phyloP scores from a whole-genome alignment of 306 rosid genomes.

The Amphicarpaea edgeworthii region DNA sequence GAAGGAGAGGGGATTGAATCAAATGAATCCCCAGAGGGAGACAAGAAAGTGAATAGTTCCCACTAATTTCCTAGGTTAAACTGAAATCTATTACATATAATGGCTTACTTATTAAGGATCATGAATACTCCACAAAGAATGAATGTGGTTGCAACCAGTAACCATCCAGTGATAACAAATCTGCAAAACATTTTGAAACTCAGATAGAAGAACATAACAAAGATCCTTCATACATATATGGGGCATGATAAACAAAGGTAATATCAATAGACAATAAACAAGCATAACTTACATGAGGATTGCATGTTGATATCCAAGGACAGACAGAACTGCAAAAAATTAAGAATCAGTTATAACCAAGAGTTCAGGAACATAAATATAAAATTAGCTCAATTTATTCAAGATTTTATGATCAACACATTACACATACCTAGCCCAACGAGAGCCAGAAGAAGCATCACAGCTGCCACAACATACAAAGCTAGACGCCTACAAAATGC shows the following conservation, averaged over 20 bases:
- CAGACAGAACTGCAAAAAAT: conserved; percentile 71
- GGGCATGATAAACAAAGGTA: conserved; percentile 28
- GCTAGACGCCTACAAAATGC: conserved; percentile 66
- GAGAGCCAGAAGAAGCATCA: conserved; percentile 84
- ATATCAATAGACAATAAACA: conserved; percentile 14
- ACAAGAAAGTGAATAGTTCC: conserved; percentile 7
- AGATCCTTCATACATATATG: conserved; percentile 1
- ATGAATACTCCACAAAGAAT: conserved; percentile 90
- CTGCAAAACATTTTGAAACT: conserved; percentile 62
- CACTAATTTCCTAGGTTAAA: conserved; percentile 8
- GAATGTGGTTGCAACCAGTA: conserved; percentile 86
- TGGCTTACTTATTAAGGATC: conserved; percentile 84
- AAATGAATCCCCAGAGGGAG: conserved; percentile 16
- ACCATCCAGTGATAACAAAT: conserved; percentile 92
- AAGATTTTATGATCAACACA: conserved; percentile 43
- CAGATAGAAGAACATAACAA: conserved; percentile 40
- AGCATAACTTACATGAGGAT: conserved; percentile 76
- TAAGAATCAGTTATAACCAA: conserved; percentile 40
- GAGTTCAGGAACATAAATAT: conserved; percentile 2
- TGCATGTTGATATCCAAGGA: conserved; percentile 88
- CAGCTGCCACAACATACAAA: conserved; percentile 79
- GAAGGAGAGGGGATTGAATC: background rate
- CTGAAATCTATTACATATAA: conserved; percentile 18
- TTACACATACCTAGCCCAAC: conserved; percentile 79
- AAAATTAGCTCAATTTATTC: conserved; percentile 16